A percentile compares a stretch with the other conserved stretches of the same genome.
These are phyloP conservation scores for Pseudevernia furfuracea DNA, from an alignment of 495 filamentous ascomycete genomes.

Conservation along the genomic window DNA sequence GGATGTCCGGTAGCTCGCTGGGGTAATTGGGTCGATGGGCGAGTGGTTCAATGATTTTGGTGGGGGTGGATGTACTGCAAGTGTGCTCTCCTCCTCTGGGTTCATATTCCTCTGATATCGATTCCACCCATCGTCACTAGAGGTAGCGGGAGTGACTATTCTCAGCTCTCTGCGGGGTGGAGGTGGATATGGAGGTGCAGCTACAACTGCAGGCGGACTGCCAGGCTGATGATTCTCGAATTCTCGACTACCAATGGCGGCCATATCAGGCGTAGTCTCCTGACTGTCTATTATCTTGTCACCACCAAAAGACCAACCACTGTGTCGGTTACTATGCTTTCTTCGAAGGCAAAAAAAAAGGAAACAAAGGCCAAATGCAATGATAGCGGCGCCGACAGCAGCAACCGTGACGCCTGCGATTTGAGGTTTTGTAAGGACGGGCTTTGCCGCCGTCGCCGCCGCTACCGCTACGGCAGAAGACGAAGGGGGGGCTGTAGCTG, in stretches of 20 bases:
- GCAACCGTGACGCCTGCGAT: conserved; percentile 27
- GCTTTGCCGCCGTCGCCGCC: conserved; percentile 2
- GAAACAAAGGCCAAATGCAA: conserved; percentile 23
- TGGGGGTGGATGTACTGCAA: conserved; percentile 18
- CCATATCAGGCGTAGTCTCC: conserved; percentile 20
- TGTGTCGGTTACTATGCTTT: conserved; percentile 14
- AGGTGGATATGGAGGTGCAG: conserved; percentile 11
- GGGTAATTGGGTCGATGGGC: conserved; percentile 22
- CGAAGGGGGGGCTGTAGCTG: conserved; percentile 12
- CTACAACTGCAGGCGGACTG: not conserved
- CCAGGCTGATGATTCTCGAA: conserved; percentile 15
- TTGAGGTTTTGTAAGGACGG: conserved; percentile 24
- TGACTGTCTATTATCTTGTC: conserved; percentile 21
- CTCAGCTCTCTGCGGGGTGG: conserved; percentile 16
- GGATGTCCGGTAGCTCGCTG: conserved; percentile 23
- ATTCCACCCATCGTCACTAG: conserved; percentile 21
- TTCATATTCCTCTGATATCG: conserved; percentile 21
- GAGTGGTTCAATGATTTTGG: conserved; percentile 14
- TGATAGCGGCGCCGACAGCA: conserved; percentile 20
- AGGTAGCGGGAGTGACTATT: conserved; percentile 15
- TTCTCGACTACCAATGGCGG: conserved; percentile 7
- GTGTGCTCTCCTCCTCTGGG: conserved; percentile 23
- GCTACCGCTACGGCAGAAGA: conserved; percentile 6
- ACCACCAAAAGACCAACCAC: conserved; percentile 25
- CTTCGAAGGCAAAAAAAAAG: conserved; percentile 21